phyloP scores from a whole-genome alignment of 2,329 filamentous ascomycete species.

The Penicillium sp. region DNA sequence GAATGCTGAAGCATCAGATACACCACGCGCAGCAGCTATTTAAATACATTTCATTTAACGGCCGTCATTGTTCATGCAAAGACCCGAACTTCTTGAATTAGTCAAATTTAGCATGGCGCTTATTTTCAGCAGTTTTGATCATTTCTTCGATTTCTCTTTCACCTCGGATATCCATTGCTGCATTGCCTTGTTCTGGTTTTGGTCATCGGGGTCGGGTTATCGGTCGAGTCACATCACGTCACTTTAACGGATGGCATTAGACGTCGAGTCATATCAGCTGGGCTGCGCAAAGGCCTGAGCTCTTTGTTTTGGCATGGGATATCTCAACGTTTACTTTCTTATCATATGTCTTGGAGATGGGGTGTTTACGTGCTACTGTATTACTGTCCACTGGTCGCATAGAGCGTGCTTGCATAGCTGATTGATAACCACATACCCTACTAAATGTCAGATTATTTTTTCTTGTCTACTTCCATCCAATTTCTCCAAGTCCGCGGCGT shows the following conservation, averaged over 20 bases:
- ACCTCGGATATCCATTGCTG: conserved; percentile 36
- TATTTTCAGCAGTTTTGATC: conserved; percentile 34
- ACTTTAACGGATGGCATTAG: conserved; percentile 1
- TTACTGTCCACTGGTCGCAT: conserved; percentile 16
- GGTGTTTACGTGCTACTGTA: conserved; percentile 14
- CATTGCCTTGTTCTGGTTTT: conserved; percentile 25
- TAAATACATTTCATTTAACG: conserved; percentile 16
- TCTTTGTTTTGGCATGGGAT: conserved; percentile 3
- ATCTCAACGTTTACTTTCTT: conserved; percentile 10
- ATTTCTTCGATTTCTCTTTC: conserved; percentile 27
- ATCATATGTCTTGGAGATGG: conserved; percentile 14
- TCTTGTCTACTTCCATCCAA: background rate
- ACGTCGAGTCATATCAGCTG: background rate
- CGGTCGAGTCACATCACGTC: conserved; percentile 11
- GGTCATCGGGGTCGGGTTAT: conserved; percentile 11
- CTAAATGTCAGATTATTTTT: background rate
- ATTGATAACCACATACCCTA: background rate
- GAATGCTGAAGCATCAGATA: conserved; percentile 24
- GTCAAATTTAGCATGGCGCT: conserved; percentile 38
- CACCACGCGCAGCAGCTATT: conserved; percentile 23
- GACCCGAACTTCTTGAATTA: conserved; percentile 14
- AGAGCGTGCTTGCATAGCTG: background rate
- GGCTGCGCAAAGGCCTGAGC: background rate
- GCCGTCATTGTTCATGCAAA: conserved; percentile 5
- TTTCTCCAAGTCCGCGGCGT: background rate